Base-by-base conservation (phyloP, 1,284 basidiomycete species). In the Tetrapyrgos nigripes region DNA sequence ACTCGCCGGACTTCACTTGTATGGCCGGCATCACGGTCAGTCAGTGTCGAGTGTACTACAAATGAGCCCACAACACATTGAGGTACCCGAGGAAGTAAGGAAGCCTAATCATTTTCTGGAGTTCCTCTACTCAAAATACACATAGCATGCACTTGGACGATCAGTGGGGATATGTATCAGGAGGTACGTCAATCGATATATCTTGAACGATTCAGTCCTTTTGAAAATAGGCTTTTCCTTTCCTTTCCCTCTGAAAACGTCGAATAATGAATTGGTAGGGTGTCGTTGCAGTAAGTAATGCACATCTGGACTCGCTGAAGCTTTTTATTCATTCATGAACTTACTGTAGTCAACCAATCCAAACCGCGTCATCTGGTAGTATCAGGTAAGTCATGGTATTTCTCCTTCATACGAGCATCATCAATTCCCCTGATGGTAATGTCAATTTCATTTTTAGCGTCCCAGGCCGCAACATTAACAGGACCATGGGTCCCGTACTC, bases 91-190 rank as follows among this genome's bases (percentile, higher is more conserved):
- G n/a, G n/a, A n/a, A n/a, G n/a, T n/a, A n/a, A n/a, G n/a, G n/a
- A n/a, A n/a, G n/a, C n/a, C n/a, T n/a, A n/a, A n/a, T n/a, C n/a
- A n/a, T n/a, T n/a, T n/a, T n/a, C n/a, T n/a, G n/a, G n/a, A n/a
- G n/a, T n/a, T n/a, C n/a, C n/a, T n/a, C n/a, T n/a, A n/a, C n/a
- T n/a, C n/a, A n/a, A n/a, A n/a, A n/a, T n/a, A n/a, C n/a, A n/a
- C n/a, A n/a, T n/a, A n/a, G 55, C 55, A 6, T 49, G 52, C 35
- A 50, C 37, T 21, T 57, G 55, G 55, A 52, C 55, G 3, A 33
- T 57, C n/a, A n/a, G n/a, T 14, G 55, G 55, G 14, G 55, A 57
- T 52, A 57, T 57, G 55, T 57, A 57, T 33, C 55, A 57, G 28
- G 37, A 40, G 37, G 37, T 40, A 40, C 19, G 37, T 17, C 13